Evolutionary conservation across 495 filamentous ascomycete genomes (phyloP), one percentile per base, ranked within the genome.

Genomic region (Aspergillus leporis): DNA sequence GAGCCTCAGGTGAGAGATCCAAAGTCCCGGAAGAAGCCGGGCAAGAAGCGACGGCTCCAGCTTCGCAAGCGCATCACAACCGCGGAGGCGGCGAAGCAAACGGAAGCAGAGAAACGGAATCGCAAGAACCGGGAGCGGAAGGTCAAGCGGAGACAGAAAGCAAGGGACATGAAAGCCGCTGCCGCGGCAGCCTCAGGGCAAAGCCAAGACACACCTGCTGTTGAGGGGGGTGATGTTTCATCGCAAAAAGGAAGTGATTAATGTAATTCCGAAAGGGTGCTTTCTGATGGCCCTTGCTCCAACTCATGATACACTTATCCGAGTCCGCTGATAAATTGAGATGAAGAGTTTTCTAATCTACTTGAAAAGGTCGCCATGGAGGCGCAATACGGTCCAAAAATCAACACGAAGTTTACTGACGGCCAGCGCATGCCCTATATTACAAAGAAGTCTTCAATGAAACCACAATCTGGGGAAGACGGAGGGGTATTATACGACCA

Each of bases 101-200:
- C 62, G 0, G 75, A 78, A n/a, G 76, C 74, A 0, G 77, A 80
- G 63, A 80, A 80, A 61, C 71, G 74, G 9, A 78, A 70, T 41
- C 72, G 75, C 36, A 78, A 78, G 60, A 80, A 80, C 53, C 72
- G 76, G 13, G 74, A 78, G 56, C 68, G 66, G 31, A 78, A 80
- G 62, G 53, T 78, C 34, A 80, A 76, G 63, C 72, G 74, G 31
- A 66, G 77, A 38, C 77, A 80, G 52, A 80, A 78, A 52, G 74
- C 75, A 8, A 70, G 77, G 13, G 77, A 78, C 36, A 48, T 66
- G 55, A 78, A 80, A 57, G 76, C 70, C 23, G 71, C 66, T 4
- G 61, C 62, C 31, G 69, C 59, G 41, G 18, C 54, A 52, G 25
- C 56, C 48, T 7, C 32, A 36, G n/a, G 21, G 12, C 50, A 53